These are phyloP conservation scores for Neofusicoccum sp. DNA, from an alignment of 2,329 filamentous ascomycete genomes.

Conservation along the genomic window DNA sequence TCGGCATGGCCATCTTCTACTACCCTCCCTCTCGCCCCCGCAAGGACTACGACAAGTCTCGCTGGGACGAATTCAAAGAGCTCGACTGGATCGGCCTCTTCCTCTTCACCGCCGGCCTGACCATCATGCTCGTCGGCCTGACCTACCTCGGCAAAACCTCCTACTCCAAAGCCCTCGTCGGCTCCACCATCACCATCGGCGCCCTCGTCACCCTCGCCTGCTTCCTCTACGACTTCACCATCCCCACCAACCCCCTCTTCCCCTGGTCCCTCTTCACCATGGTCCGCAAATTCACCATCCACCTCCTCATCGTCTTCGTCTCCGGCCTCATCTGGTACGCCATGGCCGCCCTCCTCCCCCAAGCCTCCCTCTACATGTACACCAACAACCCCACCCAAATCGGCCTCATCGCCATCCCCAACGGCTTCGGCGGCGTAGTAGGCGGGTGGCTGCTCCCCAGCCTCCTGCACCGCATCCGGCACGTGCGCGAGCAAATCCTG, in stretches of 20 bases:
- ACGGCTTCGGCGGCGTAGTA: conserved; percentile 22
- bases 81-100: conserved; percentile 50
- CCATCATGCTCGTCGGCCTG: conserved; percentile 48
- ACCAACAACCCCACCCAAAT: conserved; percentile 25
- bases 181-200: conserved; percentile 28
- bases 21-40: conserved; percentile 48
- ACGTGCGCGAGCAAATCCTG: conserved; percentile 24
- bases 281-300: conserved; percentile 28
- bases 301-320: conserved; percentile 29
- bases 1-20: conserved; percentile 47
- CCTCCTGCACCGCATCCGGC: conserved; percentile 25
- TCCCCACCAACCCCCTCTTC: conserved; percentile 28
- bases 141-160: conserved; percentile 42
- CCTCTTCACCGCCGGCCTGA: conserved; percentile 47
- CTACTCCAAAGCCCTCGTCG: conserved; percentile 29
- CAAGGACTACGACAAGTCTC: conserved; percentile 26
- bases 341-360: conserved; percentile 25
- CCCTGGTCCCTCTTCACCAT: conserved; percentile 30
- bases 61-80: conserved; percentile 31
- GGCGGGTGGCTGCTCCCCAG: conserved; percentile 23
- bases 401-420: conserved; percentile 25
- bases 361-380: conserved; percentile 25
- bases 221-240: conserved; percentile 25
- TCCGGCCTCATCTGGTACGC: conserved; percentile 32
- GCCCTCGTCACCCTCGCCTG: conserved; percentile 24